Base-by-base conservation (phyloP, 306 rosid species). In the Astragalus membranaceus region DNA sequence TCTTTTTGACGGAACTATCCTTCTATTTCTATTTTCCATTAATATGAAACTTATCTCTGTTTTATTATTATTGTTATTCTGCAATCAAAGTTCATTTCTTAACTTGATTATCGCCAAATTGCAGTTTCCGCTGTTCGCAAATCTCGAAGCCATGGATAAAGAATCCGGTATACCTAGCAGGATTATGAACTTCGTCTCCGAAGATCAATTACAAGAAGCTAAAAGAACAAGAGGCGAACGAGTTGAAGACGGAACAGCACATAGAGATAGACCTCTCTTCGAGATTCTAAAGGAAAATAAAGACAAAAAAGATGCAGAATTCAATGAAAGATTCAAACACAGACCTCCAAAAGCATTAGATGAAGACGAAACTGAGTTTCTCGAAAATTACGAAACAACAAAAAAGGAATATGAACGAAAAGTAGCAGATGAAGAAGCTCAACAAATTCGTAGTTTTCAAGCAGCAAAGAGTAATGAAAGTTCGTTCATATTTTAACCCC, bases 341-440 rank as follows among this genome's bases (percentile, higher is more conserved):
- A 88, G 98, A 72, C 98, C 98, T 7, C 97, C 98, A 47, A 94
- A 94, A 86, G 94, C 98, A 75, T 81, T 94, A 83, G 98, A 94
- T 1, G 97, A 90, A 16, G 98, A 94, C 4, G 98, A 90, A 90
- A 85, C 96, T 0, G 97, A 93, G 74, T 93, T 93, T 79, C 96
- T 94, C 69, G 97, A 94, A 10, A 87, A 70, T 12, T 78, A 73
- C 68, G 97, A 94, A 80, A 51, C 51, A 42, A 62, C 98, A 5
- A 90, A 80, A 87, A 88, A 78, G 84, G 92, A 94, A 60, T 90
- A 88, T 49, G 98, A 93, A 43, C 82, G 44, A 26, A 87, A 87
- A 68, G 75, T 94, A 74, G 98, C 88, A 65, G 80, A 90, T 29
- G 95, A 86, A 55, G 97, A 94, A 55, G 90, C 87, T 66, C 79